phyloP scores from a whole-genome alignment of 306 rosid genomes.

The Medicago arabica region DNA sequence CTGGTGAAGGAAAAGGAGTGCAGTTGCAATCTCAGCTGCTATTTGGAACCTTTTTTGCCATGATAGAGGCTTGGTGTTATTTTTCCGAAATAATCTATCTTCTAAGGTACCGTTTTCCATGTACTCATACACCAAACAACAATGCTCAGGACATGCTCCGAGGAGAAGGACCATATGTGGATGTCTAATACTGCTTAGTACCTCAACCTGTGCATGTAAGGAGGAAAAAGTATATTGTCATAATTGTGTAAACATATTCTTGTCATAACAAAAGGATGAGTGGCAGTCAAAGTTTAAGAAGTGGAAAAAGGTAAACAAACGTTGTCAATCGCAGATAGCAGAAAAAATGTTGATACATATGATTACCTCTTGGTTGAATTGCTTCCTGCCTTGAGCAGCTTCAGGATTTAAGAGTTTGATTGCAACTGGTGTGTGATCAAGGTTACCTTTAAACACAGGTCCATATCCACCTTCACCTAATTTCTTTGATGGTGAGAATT shows the following conservation, averaged over 20 bases:
- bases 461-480: slow-evolving; percentile 99
- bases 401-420: slow-evolving; percentile 88
- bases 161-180: slow-evolving; percentile 98
- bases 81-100: slow-evolving; percentile 70
- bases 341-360: neutral
- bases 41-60: slow-evolving; percentile 81
- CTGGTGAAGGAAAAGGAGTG: slow-evolving; percentile 94
- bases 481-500: slow-evolving; percentile 58
- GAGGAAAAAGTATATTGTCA: slow-evolving; percentile 19
- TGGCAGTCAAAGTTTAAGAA: neutral
- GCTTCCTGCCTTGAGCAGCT: slow-evolving; percentile 91
- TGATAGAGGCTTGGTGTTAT: slow-evolving; percentile 67
- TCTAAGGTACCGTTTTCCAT: slow-evolving; percentile 94
- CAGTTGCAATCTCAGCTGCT: slow-evolving; percentile 86
- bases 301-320: neutral
- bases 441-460: slow-evolving; percentile 84
- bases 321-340: neutral
- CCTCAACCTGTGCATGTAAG: slow-evolving; percentile 70
- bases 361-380: slow-evolving; percentile 89
- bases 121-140: slow-evolving; percentile 93
- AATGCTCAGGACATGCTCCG: slow-evolving; percentile 93
- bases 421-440: slow-evolving; percentile 92
- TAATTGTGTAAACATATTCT: slow-evolving; percentile 8
- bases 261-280: neutral
- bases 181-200: slow-evolving; percentile 82